Evolutionary conservation across 1,284 basidiomycete species (phyloP).

Genomic region (Ceratobasidium sp.): DNA sequence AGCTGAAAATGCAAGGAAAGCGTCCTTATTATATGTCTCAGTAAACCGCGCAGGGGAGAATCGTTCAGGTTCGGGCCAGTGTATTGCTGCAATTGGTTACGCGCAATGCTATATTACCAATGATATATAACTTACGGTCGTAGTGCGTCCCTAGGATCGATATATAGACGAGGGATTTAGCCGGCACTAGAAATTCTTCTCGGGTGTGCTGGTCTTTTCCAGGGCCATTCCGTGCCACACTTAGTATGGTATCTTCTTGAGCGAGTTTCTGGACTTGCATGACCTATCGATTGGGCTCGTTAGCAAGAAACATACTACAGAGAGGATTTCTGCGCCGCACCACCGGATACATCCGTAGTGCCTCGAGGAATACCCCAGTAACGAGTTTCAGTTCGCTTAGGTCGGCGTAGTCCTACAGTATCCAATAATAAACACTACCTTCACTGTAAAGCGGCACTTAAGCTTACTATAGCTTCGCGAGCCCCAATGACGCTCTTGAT

Average conservation of each 20-base stretch:
- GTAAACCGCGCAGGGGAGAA: conserved; percentile 33
- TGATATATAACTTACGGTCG: neutral
- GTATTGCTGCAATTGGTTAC: conserved; percentile 4
- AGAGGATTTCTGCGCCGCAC: neutral
- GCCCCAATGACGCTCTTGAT: conserved; percentile 5
- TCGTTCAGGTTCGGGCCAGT: conserved; percentile 36
- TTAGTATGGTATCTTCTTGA: neutral
- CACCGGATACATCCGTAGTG: conserved; percentile 30
- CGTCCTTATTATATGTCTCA: conserved; percentile 33
- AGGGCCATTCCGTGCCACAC: neutral
- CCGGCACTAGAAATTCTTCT: neutral
- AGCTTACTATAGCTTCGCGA: neutral
- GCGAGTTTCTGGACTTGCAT: neutral
- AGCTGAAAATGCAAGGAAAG: conserved; percentile 34
- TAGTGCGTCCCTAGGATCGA: neutral
- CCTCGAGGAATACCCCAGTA: conserved; percentile 2
- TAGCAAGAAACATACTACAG: neutral
- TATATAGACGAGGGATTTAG: neutral
- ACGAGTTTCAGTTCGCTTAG: conserved; percentile 15
- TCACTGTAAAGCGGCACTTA: neutral
- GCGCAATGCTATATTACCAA: neutral
- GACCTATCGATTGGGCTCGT: neutral
- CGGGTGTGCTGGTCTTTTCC: neutral
- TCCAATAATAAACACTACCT: neutral
- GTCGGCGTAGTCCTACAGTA: conserved; percentile 18